Base-by-base conservation (phyloP, 306 rosid genomes). In the Astragalus membranaceus region DNA sequence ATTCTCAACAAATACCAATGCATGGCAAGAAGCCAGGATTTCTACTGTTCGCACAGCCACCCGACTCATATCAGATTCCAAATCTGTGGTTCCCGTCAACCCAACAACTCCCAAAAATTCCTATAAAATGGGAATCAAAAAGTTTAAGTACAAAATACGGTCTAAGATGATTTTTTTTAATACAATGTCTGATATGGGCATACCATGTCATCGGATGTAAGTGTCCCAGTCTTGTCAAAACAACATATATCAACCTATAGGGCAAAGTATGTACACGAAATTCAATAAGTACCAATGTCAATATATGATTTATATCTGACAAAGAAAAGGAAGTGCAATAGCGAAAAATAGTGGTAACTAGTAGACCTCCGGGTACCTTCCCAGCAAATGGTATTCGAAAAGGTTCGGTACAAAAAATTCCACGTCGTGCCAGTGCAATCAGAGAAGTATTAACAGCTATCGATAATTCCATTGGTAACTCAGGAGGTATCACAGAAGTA, bases 161-260 rank as follows among this genome's bases (percentile, higher is more conserved):
- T 33, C 60, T 53, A 41, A 72, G 43, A 67, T 41, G 71, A 72
- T 4, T 59, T 67, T 67, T 20, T 62, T 53, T 43, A 71, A 59
- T 58, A 37, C 32, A 12, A 37, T 26, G 49, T 56, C 15, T 49
- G 29, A 70, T 37, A 70, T 43, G 29, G 70, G 37, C 82, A 64
- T 89, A 95, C 99, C 99, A 95, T 95, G 85, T 95, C 99, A 72
- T 95, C 99, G 51, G 99, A 95, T 42, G 99, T 95, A 72, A 95
- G 90, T 16, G 99, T 95, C 83, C 99, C 99, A 49, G 99, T 95
- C 88, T 95, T 95, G 89, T 95, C 99, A 39, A 95, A 95, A 83
- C 99, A 95, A 68, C 99, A 95, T 73, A 95, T 91, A 81, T 95
- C 99, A 80, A 95, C 99, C 99, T 95, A 82, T 62, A 80, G n/a